Evolutionary conservation across 2,329 filamentous ascomycete species (phyloP).

Genomic region (Aspergillus sp.): DNA sequence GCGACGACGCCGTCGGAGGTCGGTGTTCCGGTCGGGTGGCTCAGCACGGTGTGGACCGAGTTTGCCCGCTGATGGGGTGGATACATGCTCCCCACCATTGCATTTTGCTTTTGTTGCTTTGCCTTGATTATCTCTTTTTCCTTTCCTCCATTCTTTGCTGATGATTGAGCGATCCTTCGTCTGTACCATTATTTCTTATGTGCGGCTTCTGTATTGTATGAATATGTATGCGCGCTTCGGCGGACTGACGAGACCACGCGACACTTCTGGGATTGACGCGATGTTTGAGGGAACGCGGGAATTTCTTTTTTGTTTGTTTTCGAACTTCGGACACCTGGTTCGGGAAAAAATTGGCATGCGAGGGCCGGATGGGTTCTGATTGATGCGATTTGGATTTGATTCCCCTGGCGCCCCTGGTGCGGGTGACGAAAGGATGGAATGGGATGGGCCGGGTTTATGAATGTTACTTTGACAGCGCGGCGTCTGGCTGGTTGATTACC

Average conservation of each 20-base stretch:
- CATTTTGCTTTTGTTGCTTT: too few species aligned
- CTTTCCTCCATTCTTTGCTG: slow-evolving; percentile 10
- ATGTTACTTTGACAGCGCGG: not conserved
- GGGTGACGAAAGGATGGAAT: not conserved
- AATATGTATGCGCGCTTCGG: slow-evolving; percentile 20
- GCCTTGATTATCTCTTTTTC: not conserved
- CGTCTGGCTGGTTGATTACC: not conserved
- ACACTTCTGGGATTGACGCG: slow-evolving; percentile 8
- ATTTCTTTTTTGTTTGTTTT: not conserved
- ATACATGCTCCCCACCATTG: not conserved
- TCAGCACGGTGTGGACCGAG: slow-evolving; percentile 39
- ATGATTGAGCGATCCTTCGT: slow-evolving; percentile 9
- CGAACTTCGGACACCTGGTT: not conserved
- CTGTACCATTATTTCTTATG: slow-evolving; percentile 33
- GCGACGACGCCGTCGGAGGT: slow-evolving; percentile 32
- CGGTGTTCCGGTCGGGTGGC: slow-evolving; percentile 37
- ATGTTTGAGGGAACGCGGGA: not conserved
- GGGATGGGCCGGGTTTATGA: not conserved
- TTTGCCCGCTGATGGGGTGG: slow-evolving; percentile 26
- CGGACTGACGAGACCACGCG: slow-evolving; percentile 19
- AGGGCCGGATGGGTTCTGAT: not conserved
- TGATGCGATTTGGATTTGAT: not conserved
- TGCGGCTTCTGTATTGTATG: slow-evolving; percentile 29
- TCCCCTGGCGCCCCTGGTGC: not conserved
- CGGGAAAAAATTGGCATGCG: not conserved